Percentiles rank a stretch among this genome's conserved stretches.
These are phyloP conservation scores for Mrakiaceae sp. DNA, from an alignment of 1,284 basidiomycete species.

Conservation along the genomic window DNA sequence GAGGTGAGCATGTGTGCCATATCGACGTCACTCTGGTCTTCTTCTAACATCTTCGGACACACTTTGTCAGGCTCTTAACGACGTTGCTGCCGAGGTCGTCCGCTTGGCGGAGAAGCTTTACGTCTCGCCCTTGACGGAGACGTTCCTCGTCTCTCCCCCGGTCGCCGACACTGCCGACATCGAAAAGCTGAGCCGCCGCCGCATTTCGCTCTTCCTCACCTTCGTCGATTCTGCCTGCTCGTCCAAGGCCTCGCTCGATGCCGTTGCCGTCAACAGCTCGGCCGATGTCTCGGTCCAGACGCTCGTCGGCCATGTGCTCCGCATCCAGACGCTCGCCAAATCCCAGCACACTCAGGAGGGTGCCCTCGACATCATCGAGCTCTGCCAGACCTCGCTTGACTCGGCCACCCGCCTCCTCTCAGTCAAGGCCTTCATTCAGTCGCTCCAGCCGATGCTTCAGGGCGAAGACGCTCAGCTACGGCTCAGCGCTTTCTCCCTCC, in stretches of 20 bases:
- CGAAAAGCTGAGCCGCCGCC: slow-evolving; percentile 11
- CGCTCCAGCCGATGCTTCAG: slow-evolving; percentile 28
- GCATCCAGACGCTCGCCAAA: slow-evolving; percentile 1
- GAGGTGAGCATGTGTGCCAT: slow-evolving; percentile 39
- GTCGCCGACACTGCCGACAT: slow-evolving; percentile 5
- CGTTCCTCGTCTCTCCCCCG: background rate
- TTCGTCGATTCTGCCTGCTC: slow-evolving; percentile 7
- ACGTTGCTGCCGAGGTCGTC: slow-evolving; percentile 53
- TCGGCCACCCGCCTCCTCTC: slow-evolving; percentile 34
- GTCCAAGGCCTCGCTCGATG: background rate
- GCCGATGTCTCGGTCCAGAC: slow-evolving; percentile 8
- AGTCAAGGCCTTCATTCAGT: slow-evolving; percentile 49
- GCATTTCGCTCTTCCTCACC: slow-evolving; percentile 5
- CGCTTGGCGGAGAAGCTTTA: slow-evolving; percentile 34
- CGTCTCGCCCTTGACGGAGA: slow-evolving; percentile 6
- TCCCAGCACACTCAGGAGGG: slow-evolving; percentile 3
- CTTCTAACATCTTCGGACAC: slow-evolving; percentile 11
- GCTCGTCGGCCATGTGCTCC: slow-evolving; percentile 14
- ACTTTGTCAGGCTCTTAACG: slow-evolving; percentile 46
- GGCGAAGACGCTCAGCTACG: slow-evolving; percentile 17
- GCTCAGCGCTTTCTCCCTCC: slow-evolving; percentile 38
- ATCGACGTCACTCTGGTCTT: slow-evolving; percentile 17
- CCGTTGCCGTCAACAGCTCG: slow-evolving; percentile 6
- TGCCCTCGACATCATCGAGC: slow-evolving; percentile 19
- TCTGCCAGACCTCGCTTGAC: slow-evolving; percentile 24